Conservation (phyloP, 129 eudicot genomes). For the Lactuca saligna region DNA sequence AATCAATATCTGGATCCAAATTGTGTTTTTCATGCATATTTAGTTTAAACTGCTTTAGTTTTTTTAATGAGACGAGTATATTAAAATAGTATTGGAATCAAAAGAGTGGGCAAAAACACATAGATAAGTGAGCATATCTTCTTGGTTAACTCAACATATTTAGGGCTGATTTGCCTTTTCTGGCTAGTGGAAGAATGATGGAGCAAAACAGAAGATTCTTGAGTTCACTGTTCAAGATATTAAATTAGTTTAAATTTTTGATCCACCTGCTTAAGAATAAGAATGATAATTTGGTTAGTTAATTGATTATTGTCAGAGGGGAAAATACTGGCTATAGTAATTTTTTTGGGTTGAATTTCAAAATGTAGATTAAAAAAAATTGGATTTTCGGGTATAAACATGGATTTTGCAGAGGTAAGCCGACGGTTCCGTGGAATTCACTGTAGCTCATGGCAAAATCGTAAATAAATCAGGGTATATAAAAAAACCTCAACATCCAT, state of each 20-base stretch:
- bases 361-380: too few relatives aligned
- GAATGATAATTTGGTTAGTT: not conserved
- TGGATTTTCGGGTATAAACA: too few relatives aligned
- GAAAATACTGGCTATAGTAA: too few relatives aligned
- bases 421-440: too few relatives aligned
- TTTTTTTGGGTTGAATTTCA: too few relatives aligned
- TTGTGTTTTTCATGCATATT: conserved; percentile 22
- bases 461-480: too few relatives aligned
- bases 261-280: conserved; percentile 6
- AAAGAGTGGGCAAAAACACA: conserved; percentile 44
- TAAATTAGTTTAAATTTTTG: conserved; percentile 8
- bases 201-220: conserved; percentile 53
- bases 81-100: conserved; percentile 25
- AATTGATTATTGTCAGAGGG: too few relatives aligned
- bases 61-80: conserved; percentile 18
- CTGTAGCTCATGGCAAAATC: too few relatives aligned
- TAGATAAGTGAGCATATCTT: conserved; percentile 47
- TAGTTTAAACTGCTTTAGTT: not conserved
- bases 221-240: conserved; percentile 18
- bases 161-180: conserved; percentile 39
- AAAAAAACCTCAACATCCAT: too few relatives aligned
- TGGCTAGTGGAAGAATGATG: conserved; percentile 50
- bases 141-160: conserved; percentile 48
- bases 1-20: conserved; percentile 1
- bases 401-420: too few relatives aligned